A percentile compares a stretch with the other conserved stretches of the same genome.
These are phyloP conservation scores for Brettanomyces anomalus DNA, from an alignment of 805 yeast species.

Conservation along the genomic window DNA sequence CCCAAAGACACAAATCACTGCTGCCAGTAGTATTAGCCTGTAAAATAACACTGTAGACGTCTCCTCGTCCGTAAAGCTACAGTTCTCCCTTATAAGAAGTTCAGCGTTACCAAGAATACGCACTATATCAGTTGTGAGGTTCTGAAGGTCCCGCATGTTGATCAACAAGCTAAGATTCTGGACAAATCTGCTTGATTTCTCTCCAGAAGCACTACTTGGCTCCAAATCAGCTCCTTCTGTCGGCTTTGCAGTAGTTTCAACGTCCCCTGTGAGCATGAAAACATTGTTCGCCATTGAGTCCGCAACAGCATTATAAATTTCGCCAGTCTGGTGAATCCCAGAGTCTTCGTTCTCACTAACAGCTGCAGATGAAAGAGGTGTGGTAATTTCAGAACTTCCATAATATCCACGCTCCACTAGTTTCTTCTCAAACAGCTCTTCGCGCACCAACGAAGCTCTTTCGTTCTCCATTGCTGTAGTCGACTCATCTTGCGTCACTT, in stretches of 20 bases:
- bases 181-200: neutral
- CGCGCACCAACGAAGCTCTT: neutral
- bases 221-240: neutral
- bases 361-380: neutral
- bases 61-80: conserved; percentile 64
- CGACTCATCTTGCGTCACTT: neutral
- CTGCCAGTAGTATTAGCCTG: conserved; percentile 30
- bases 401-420: conserved; percentile 1
- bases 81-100: conserved; percentile 47
- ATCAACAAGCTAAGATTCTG: conserved; percentile 27
- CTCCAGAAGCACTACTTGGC: neutral
- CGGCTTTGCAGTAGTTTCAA: too few relatives aligned
- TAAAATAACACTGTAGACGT: conserved; percentile 53
- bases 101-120: conserved; percentile 43
- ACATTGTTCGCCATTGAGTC: neutral
- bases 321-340: neutral
- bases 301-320: neutral
- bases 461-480: neutral
- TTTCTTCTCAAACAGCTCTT: conserved; percentile 1
- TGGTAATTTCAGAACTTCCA: neutral
- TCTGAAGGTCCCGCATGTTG: conserved; percentile 69
- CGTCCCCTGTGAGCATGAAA: neutral
- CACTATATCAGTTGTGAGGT: conserved; percentile 47
- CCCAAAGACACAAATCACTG: conserved; percentile 33
- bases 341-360: neutral